A percentile compares a stretch with the other conserved stretches of the same genome.
phyloP scores from a whole-genome alignment of 371 early-diverging fungal genomes.

The Mucor indicus region DNA sequence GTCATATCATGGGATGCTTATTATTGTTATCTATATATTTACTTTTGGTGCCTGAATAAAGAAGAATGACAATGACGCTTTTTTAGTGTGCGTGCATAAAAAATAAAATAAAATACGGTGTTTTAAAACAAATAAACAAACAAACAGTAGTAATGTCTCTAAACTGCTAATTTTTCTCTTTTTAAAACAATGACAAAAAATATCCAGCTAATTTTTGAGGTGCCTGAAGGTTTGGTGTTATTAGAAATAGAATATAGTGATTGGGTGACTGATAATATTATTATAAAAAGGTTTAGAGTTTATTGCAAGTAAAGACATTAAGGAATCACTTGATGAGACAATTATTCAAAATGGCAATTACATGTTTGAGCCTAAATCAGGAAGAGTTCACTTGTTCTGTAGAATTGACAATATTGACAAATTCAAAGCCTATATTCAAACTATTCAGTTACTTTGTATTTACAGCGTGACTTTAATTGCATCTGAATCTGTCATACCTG shows the following conservation, averaged over 20 bases:
- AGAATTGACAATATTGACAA: neutral
- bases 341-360: neutral
- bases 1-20: too few relatives aligned
- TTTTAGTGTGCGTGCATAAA: too few relatives aligned
- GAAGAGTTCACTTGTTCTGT: conserved; percentile 23
- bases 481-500: conserved; percentile 17
- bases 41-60: too few relatives aligned
- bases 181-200: neutral
- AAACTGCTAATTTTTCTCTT: neutral
- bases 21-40: too few relatives aligned
- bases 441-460: conserved; percentile 14
- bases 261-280: too few relatives aligned
- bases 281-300: conserved; percentile 25
- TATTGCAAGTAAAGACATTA: conserved; percentile 24
- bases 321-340: conserved; percentile 5
- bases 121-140: too few relatives aligned
- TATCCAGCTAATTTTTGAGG: conserved; percentile 25
- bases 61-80: too few relatives aligned
- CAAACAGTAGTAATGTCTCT: too few relatives aligned
- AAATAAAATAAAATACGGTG: too few relatives aligned
- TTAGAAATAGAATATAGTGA: neutral
- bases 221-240: conserved; percentile 18
- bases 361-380: conserved; percentile 22
- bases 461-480: conserved; percentile 25
- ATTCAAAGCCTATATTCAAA: conserved; percentile 5